Evolutionary conservation across 441 rosid genomes (phyloP), one percentile per base, ranked within the genome.

Genomic region (Sinapis alba): DNA sequence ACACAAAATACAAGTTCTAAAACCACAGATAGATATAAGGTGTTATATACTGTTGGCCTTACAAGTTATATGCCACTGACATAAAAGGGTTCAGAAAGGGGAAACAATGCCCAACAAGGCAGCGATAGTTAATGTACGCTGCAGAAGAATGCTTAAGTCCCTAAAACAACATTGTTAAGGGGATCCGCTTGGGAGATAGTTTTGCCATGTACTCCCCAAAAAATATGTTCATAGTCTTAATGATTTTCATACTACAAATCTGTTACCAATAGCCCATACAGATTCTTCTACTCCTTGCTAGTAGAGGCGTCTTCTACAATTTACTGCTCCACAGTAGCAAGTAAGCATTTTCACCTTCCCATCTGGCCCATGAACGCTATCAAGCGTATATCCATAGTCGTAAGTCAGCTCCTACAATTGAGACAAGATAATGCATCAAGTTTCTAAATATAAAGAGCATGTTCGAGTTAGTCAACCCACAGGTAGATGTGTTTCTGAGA

Each of bases 311-410:
- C 79, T 56, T 58, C 90, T 83, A 68, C 98, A 96, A 20, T 72
- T 87, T 5, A 81, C 72, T 19, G 94, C 92, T 47, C 98, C 97
- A 51, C 97, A 96, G 75, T 79, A 88, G 83, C 99, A 96, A 6
- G 79, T 23, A 84, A 96, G 85, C 71, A 82, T 68, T 36, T 81
- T 89, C 26, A 90, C 83, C 79, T 90, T 85, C 36, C 97, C 99
- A 70, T 93, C 92, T 0, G 93, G 87, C 12, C 90, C 93, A 12
- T 62, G 73, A 38, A 91, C 97, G 24, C 97, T 91, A 78, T 93
- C 90, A 10, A 91, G 89, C 12, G 81, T 84, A 69, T 93, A 91
- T 15, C 97, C 99, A 69, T 96, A 96, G 79, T 96, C 99, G 56
- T 96, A 96, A 0, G 92, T 87, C 4, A 95, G 94, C 79, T 95